Percentiles rank a stretch among this genome's conserved stretches.
phyloP scores from a whole-genome alignment of 257 asterid genomes.

The Primulina tabacum region DNA sequence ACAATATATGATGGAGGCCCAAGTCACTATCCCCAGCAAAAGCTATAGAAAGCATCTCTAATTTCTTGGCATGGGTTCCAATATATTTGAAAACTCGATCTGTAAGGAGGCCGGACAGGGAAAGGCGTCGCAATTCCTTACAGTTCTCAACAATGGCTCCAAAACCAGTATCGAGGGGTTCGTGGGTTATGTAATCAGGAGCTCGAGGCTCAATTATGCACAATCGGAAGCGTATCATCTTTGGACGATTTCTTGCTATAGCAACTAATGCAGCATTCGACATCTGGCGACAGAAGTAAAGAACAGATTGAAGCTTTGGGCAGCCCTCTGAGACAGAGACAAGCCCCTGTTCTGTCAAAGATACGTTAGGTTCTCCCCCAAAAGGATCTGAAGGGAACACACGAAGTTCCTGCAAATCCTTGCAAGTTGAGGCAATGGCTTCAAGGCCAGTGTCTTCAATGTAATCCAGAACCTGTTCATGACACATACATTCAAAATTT shows the following conservation, averaged over 20 bases:
- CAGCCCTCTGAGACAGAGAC: slow-evolving; percentile 88
- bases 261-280: slow-evolving; percentile 79
- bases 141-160: slow-evolving; percentile 91
- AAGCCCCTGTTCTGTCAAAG: slow-evolving; percentile 86
- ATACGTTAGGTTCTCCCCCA: slow-evolving; percentile 71
- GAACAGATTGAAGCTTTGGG: slow-evolving; percentile 83
- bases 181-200: slow-evolving; percentile 75
- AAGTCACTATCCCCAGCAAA: slow-evolving; percentile 94
- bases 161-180: slow-evolving; percentile 80
- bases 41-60: slow-evolving; percentile 95
- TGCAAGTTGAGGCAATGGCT: slow-evolving; percentile 69
- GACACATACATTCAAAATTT: slow-evolving; percentile 8
- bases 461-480: slow-evolving; percentile 72
- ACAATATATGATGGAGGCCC: slow-evolving; percentile 80
- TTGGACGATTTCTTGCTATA: slow-evolving; percentile 72
- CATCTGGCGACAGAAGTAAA: slow-evolving; percentile 96
- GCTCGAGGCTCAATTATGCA: slow-evolving; percentile 78
- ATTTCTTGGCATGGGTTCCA: slow-evolving; percentile 78
- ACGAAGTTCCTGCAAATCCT: slow-evolving; percentile 77
- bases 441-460: slow-evolving; percentile 90
- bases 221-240: slow-evolving; percentile 70
- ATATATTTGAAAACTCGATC: slow-evolving; percentile 74
- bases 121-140: slow-evolving; percentile 76
- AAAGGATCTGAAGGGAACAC: slow-evolving; percentile 96
- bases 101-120: slow-evolving; percentile 79